phyloP scores from a whole-genome alignment of 495 filamentous ascomycete genomes.

The Xylaria castorea region DNA sequence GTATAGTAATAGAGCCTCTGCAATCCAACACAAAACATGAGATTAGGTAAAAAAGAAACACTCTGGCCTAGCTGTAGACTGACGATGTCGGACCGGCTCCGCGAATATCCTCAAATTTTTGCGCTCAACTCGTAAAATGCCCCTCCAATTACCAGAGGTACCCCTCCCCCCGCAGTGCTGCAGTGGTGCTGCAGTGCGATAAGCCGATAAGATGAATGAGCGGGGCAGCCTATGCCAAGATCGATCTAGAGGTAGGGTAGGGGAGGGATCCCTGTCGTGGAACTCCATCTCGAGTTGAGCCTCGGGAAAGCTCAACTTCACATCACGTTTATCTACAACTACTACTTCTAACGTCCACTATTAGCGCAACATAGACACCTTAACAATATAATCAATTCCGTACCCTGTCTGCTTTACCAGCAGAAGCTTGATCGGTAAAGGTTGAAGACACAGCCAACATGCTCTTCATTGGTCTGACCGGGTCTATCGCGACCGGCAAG shows the following conservation, averaged over 20 bases:
- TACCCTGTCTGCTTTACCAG: background rate
- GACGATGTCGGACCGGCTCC: slow-evolving; percentile 24
- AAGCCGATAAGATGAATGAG: slow-evolving; percentile 21
- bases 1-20: background rate
- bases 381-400: background rate
- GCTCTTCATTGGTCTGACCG: slow-evolving; percentile 95
- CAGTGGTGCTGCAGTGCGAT: slow-evolving; percentile 19
- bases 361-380: background rate
- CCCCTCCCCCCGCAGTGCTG: slow-evolving; percentile 29
- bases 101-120: slow-evolving; percentile 30
- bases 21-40: background rate
- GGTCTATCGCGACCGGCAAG: slow-evolving; percentile 98
- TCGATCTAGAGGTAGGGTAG: background rate
- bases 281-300: slow-evolving; percentile 23
- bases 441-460: slow-evolving; percentile 55
- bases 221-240: background rate
- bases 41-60: background rate
- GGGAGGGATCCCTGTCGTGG: slow-evolving; percentile 21
- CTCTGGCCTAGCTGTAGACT: background rate
- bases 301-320: slow-evolving; percentile 18
- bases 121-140: slow-evolving; percentile 14
- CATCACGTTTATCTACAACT: slow-evolving; percentile 2
- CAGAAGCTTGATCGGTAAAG: background rate
- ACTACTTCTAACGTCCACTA: too few relatives aligned
- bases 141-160: slow-evolving; percentile 26